These are phyloP conservation scores for Apiospora koreana DNA, from an alignment of 2,329 filamentous ascomycete genomes.

Conservation along the genomic window DNA sequence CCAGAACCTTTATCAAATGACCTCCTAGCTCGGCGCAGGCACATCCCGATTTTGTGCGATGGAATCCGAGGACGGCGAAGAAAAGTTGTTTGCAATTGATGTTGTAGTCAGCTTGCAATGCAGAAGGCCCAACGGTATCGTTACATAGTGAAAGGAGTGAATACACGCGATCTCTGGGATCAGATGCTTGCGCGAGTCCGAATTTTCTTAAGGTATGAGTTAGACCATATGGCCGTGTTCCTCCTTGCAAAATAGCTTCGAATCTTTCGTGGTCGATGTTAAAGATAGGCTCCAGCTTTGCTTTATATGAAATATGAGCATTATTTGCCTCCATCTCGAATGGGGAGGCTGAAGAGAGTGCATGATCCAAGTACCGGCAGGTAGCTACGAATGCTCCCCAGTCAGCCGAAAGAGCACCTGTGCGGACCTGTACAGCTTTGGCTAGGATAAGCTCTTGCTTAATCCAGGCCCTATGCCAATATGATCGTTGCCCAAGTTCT, in stretches of 20 bases:
- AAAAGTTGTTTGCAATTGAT: background rate
- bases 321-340: background rate
- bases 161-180: background rate
- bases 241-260: background rate
- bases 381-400: background rate
- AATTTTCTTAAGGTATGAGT: background rate
- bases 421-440: background rate
- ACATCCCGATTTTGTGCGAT: background rate
- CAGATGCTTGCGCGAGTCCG: background rate
- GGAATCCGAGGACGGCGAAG: background rate
- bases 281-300: background rate
- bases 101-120: background rate
- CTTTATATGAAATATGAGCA: background rate
- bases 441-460: background rate
- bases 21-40: background rate
- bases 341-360: background rate
- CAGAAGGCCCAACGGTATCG: background rate
- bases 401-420: background rate
- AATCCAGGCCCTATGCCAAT: background rate
- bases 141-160: background rate
- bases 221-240: background rate
- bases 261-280: background rate
- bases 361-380: background rate
- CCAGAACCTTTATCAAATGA: background rate
- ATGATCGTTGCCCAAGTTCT: background rate